phyloP scores from a whole-genome alignment of 805 yeast genomes.

The Maudiozyma serrabonitensis region DNA sequence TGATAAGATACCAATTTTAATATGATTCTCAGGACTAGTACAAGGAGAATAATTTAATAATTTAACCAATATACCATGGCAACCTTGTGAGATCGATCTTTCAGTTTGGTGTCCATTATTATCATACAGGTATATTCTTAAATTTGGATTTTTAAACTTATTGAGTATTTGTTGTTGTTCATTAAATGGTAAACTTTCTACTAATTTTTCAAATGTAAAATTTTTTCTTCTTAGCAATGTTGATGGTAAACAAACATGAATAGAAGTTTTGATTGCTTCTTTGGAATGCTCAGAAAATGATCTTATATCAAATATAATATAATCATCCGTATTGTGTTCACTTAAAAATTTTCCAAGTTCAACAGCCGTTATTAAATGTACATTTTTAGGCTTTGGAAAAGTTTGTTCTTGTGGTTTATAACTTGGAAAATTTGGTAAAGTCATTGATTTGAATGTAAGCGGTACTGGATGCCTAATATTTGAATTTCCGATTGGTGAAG shows the following conservation, averaged over 20 bases:
- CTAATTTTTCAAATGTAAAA: slow-evolving; percentile 54
- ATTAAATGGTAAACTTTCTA: slow-evolving; percentile 46
- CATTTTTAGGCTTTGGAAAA: slow-evolving; percentile 16
- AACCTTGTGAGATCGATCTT: slow-evolving; percentile 17
- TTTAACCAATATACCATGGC: slow-evolving; percentile 23
- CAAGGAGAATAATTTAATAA: slow-evolving; percentile 9
- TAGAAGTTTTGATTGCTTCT: slow-evolving; percentile 47
- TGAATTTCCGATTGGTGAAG: neutral
- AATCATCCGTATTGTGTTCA: neutral
- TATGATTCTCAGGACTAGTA: neutral
- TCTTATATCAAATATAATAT: slow-evolving; percentile 48
- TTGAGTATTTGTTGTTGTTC: slow-evolving; percentile 28
- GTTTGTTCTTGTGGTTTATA: slow-evolving; percentile 20
- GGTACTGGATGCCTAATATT: neutral
- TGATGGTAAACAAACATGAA: slow-evolving; percentile 82
- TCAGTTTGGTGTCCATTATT: slow-evolving; percentile 16
- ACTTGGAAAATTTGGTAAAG: slow-evolving; percentile 4
- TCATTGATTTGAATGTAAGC: slow-evolving; percentile 1
- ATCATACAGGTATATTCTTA: slow-evolving; percentile 22
- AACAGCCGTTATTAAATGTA: slow-evolving; percentile 12
- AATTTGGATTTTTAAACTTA: slow-evolving; percentile 7
- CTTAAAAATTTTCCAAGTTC: slow-evolving; percentile 12
- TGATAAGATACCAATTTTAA: slow-evolving; percentile 12
- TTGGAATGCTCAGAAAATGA: slow-evolving; percentile 67
- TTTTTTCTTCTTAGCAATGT: slow-evolving; percentile 70